Percentiles rank a stretch among this genome's conserved stretches.
Conservation (phyloP, 306 rosid genomes). For the Nissolia schottii region DNA sequence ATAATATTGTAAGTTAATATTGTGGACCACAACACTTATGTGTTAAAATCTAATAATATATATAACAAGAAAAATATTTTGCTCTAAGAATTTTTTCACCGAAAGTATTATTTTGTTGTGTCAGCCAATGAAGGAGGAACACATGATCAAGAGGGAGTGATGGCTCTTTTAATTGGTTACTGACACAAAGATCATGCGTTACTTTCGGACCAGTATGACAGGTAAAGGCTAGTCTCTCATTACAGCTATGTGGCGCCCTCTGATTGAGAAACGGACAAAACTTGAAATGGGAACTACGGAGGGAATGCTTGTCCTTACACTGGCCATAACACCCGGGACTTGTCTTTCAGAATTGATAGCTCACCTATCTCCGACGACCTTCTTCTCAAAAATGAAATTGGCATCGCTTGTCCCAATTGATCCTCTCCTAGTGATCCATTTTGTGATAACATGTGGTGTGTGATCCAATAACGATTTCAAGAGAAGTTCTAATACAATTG, state of each 20-base stretch:
- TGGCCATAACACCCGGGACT: constrained; percentile 13
- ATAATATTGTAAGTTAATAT: no score
- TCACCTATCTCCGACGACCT: constrained; percentile 39
- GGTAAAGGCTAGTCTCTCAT: constrained; percentile 5
- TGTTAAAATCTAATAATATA: no score
- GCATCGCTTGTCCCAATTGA: no score
- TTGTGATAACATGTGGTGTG: no score
- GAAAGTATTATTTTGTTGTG: constrained; percentile 25
- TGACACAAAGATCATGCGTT: not conserved
- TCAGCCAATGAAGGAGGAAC: constrained; percentile 30
- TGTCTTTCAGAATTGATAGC: constrained; percentile 49
- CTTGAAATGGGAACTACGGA: constrained; percentile 23
- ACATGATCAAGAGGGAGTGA: constrained; percentile 16
- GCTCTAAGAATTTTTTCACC: not conserved
- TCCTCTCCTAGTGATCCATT: no score
- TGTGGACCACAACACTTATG: no score
- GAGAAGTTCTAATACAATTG: no score
- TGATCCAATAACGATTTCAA: no score
- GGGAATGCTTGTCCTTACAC: constrained; percentile 37
- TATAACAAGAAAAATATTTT: no score
- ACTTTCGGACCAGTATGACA: not conserved
- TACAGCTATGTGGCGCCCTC: constrained; percentile 36
- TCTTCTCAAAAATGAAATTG: not conserved
- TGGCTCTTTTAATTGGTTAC: constrained; percentile 2
- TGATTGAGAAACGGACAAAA: constrained; percentile 18